These are phyloP conservation scores for Candida odintsovae DNA, from an alignment of 805 yeast genomes.

Conservation along the genomic window DNA sequence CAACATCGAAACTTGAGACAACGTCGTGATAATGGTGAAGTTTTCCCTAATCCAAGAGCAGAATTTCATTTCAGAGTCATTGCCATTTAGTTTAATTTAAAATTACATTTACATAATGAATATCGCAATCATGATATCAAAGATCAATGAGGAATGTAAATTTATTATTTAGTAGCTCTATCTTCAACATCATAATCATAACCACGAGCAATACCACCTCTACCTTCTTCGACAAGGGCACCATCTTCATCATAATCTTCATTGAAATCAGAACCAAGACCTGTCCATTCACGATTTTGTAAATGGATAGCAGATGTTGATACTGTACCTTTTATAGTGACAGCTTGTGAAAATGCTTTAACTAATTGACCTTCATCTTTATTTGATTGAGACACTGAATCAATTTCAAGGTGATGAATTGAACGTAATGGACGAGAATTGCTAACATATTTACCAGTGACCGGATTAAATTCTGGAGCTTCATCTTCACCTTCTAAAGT, in stretches of 20 bases:
- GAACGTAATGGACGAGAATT: conserved; percentile 74
- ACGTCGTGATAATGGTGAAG: conserved; percentile 5
- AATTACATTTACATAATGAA: too few relatives aligned
- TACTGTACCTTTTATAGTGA: conserved; percentile 69
- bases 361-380: conserved; percentile 40
- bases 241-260: conserved; percentile 46
- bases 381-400: conserved; percentile 27
- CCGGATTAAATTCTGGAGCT: conserved; percentile 83
- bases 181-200: conserved; percentile 42
- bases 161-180: conserved; percentile 1
- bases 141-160: too few relatives aligned
- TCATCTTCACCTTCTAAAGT: conserved; percentile 33
- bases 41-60: conserved; percentile 5
- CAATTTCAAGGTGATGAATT: conserved; percentile 58
- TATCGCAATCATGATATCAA: neutral
- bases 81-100: conserved; percentile 8
- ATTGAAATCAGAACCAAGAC: conserved; percentile 79
- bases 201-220: conserved; percentile 86
- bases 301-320: conserved; percentile 82
- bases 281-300: conserved; percentile 78
- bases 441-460: conserved; percentile 70
- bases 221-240: conserved; percentile 77
- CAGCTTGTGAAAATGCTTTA: conserved; percentile 48
- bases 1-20: conserved; percentile 14
- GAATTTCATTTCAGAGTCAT: conserved; percentile 17